phyloP scores from a whole-genome alignment of 306 rosid species.

The Quercus wislizeni region DNA sequence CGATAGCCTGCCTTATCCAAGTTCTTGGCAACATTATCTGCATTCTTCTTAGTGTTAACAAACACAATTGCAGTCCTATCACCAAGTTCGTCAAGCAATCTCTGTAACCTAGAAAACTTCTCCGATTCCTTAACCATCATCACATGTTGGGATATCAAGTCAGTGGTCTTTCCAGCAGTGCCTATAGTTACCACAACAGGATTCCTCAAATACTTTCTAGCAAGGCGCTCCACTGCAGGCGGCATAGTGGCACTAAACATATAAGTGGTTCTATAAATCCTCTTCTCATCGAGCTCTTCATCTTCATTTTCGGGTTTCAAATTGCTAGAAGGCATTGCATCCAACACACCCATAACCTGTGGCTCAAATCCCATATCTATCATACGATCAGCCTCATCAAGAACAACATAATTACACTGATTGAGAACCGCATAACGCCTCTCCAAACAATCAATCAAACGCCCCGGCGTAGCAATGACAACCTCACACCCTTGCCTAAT shows the following conservation, averaged over 20 bases:
- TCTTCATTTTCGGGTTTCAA: conserved; percentile 87
- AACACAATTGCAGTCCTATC: conserved; percentile 60
- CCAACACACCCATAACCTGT: conserved; percentile 83
- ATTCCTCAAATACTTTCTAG: conserved; percentile 79
- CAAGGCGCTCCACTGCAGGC: conserved; percentile 84
- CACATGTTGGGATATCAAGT: conserved; percentile 77
- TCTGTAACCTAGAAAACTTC: conserved; percentile 39
- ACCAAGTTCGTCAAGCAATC: conserved; percentile 49
- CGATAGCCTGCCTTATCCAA: conserved; percentile 62
- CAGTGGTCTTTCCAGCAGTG: conserved; percentile 84
- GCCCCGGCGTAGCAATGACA: conserved; percentile 93
- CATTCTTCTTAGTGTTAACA: conserved; percentile 57
- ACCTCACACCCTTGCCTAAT: conserved; percentile 89
- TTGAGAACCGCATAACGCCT: conserved; percentile 81
- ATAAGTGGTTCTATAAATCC: conserved; percentile 82
- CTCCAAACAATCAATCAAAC: conserved; percentile 84
- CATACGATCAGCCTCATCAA: conserved; percentile 97
- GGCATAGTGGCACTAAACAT: conserved; percentile 98
- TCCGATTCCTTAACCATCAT: conserved; percentile 53
- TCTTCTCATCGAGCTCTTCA: conserved; percentile 89
- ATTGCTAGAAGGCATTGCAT: conserved; percentile 96
- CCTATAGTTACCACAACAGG: conserved; percentile 94
- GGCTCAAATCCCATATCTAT: conserved; percentile 96
- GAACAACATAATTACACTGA: conserved; percentile 94
- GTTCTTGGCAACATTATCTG: conserved; percentile 44